Conservation (phyloP, 2,329 filamentous ascomycete genomes). For the Aspergillus felis region DNA sequence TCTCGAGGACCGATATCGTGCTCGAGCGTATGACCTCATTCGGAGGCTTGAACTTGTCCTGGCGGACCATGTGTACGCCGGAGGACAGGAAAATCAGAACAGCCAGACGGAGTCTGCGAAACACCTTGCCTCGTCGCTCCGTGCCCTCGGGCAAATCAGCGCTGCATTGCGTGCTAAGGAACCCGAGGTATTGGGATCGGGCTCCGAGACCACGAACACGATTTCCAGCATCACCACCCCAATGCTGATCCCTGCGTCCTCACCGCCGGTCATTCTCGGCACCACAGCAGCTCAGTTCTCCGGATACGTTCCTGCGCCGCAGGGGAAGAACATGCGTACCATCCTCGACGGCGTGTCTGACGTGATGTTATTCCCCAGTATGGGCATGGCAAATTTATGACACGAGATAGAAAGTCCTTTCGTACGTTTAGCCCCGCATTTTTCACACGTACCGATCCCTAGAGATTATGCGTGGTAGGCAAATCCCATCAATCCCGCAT, state of each 20-base stretch:
- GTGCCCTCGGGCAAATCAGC: conserved; percentile 30
- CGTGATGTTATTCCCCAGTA: conserved; percentile 34
- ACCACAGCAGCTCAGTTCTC: conserved; percentile 3
- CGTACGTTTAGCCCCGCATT: not conserved
- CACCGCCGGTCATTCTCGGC: conserved; percentile 5
- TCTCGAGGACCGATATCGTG: conserved; percentile 21
- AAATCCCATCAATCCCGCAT: not conserved
- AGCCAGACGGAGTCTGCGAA: conserved; percentile 32
- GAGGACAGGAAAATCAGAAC: conserved; percentile 20
- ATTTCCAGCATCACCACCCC: conserved; percentile 9
- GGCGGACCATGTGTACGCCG: conserved; percentile 29
- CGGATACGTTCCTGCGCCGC: conserved; percentile 9
- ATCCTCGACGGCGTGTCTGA: conserved; percentile 33
- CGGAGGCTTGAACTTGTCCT: conserved; percentile 27
- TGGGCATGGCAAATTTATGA: conserved; percentile 18
- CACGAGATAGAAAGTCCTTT: not conserved
- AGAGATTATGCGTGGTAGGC: not conserved
- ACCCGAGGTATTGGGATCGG: not conserved
- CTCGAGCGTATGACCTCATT: conserved; percentile 26
- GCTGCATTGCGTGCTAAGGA: conserved; percentile 21
- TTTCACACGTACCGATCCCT: not conserved
- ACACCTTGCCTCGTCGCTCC: conserved; percentile 30
- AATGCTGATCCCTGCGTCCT: conserved; percentile 5
- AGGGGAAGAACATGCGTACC: conserved; percentile 26
- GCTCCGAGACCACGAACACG: conserved; percentile 1